phyloP scores from a whole-genome alignment of 2,329 filamentous ascomycete species.

The Parasarocladium wereldwijsianum region DNA sequence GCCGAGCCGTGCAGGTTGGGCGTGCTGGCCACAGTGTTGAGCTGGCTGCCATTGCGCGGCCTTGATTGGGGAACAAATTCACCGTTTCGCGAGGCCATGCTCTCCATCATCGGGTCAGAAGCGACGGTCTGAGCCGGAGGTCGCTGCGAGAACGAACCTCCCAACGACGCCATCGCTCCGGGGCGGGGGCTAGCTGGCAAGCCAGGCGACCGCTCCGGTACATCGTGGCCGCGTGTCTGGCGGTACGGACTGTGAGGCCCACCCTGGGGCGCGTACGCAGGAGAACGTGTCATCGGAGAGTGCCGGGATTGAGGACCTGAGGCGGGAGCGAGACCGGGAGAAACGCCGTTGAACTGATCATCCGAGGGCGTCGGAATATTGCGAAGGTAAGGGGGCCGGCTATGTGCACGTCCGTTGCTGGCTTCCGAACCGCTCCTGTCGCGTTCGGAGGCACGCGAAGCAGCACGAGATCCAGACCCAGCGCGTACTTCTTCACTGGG shows the following conservation, averaged over 20 bases:
- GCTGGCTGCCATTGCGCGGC: slow-evolving; percentile 20
- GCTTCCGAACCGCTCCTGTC: slow-evolving; percentile 41
- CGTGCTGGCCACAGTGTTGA: slow-evolving; percentile 17
- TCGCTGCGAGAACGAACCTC: slow-evolving; percentile 18
- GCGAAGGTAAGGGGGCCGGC: slow-evolving; percentile 23
- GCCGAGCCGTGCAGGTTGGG: slow-evolving; percentile 21
- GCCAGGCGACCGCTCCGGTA: slow-evolving; percentile 11
- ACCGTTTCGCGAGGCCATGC: not conserved
- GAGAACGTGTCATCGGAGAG: not conserved
- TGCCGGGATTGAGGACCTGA: slow-evolving; percentile 2
- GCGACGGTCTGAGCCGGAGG: not conserved
- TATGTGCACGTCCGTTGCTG: slow-evolving; percentile 27
- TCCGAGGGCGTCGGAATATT: slow-evolving; percentile 23
- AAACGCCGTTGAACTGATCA: slow-evolving; percentile 15
- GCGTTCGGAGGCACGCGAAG: slow-evolving; percentile 23
- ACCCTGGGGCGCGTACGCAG: slow-evolving; percentile 1
- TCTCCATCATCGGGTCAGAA: slow-evolving; percentile 8
- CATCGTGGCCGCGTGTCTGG: slow-evolving; percentile 1
- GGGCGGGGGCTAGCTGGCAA: slow-evolving; percentile 1
- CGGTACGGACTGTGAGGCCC: not conserved
- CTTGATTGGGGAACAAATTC: slow-evolving; percentile 11
- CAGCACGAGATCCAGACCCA: slow-evolving; percentile 14
- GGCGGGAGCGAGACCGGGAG: slow-evolving; percentile 5
- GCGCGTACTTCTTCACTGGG: slow-evolving; percentile 24
- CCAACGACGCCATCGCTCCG: slow-evolving; percentile 5